Conservation (phyloP, 345 rosid genomes). For the Capsella bursapastoris region DNA sequence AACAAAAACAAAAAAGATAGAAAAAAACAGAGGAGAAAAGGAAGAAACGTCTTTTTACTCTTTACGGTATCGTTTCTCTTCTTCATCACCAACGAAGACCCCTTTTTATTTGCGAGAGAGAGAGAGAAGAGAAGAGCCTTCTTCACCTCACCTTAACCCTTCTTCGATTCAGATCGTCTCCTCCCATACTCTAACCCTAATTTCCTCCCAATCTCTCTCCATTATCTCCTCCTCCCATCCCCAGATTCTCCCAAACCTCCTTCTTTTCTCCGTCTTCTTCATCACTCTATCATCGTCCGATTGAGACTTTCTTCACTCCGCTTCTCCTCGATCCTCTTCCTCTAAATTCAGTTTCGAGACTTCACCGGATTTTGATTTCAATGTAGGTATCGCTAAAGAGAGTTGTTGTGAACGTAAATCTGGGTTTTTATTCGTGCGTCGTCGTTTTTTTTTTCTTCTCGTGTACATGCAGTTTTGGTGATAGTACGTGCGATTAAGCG, state of each 20-base stretch:
- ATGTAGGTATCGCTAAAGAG: constrained; percentile 41
- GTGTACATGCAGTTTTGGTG: constrained; percentile 54
- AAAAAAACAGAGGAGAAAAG: background rate
- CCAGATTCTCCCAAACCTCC: background rate
- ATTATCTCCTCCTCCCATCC: background rate
- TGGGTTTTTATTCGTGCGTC: constrained; percentile 13
- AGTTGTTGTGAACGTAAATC: constrained; percentile 57
- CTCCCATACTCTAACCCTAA: constrained; percentile 7
- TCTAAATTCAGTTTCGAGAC: background rate
- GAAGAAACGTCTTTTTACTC: constrained; percentile 16
- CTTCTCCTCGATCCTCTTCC: background rate
- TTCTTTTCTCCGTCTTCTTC: constrained; percentile 18
- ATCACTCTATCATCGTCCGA: constrained; percentile 25
- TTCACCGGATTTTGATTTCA: constrained; percentile 41
- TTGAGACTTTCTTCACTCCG: constrained; percentile 2
- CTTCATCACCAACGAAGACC: constrained; percentile 19
- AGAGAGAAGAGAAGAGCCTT: too few species aligned
- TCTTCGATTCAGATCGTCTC: constrained; percentile 43
- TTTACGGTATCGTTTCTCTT: constrained; percentile 29
- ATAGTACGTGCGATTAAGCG: constrained; percentile 44
- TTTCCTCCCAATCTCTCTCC: constrained; percentile 14
- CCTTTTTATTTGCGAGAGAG: constrained; percentile 3
- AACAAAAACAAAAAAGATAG: background rate
- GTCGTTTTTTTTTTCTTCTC: background rate
- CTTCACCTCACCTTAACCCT: background rate